Percentiles rank a stretch among this genome's conserved stretches.
These are phyloP conservation scores for Tagetes erecta DNA, from an alignment of 129 eudicot genomes.

Conservation along the genomic window DNA sequence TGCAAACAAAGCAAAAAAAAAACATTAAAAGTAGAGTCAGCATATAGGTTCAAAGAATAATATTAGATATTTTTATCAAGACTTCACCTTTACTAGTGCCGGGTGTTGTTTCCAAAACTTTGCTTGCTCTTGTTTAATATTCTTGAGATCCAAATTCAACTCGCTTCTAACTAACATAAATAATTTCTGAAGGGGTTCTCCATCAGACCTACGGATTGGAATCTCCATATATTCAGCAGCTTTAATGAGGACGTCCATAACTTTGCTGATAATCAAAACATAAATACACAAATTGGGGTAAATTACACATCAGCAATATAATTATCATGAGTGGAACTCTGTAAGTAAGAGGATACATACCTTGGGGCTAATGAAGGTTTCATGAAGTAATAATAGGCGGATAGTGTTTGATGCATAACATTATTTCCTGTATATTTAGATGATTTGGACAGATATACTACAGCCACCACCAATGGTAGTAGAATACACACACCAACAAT, in stretches of 20 bases:
- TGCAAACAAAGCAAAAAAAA: slow-evolving; percentile 32
- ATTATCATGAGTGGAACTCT: background rate
- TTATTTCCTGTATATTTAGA: slow-evolving; percentile 83
- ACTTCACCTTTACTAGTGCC: slow-evolving; percentile 72
- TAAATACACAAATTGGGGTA: background rate
- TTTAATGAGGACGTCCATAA: slow-evolving; percentile 83
- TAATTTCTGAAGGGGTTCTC: slow-evolving; percentile 86
- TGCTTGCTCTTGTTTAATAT: slow-evolving; percentile 89
- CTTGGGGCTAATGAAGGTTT: slow-evolving; percentile 98
- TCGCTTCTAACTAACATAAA: slow-evolving; percentile 80
- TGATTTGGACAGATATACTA: slow-evolving; percentile 66
- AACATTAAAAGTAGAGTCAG: background rate
- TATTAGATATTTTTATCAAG: background rate
- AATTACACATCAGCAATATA: background rate
- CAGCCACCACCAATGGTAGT: slow-evolving; percentile 84
- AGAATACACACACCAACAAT: slow-evolving; percentile 86
- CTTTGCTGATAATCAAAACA: slow-evolving; percentile 62
- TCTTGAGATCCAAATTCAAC: slow-evolving; percentile 83
- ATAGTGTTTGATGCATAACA: slow-evolving; percentile 84
- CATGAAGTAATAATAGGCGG: slow-evolving; percentile 74
- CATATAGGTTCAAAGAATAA: background rate
- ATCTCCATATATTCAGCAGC: slow-evolving; percentile 92
- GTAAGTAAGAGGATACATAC: slow-evolving; percentile 28
- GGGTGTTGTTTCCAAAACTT: slow-evolving; percentile 98
- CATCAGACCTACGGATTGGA: slow-evolving; percentile 88